Conservation (phyloP, 352 stramenopile species). For the Phytophthora cryptogea region DNA sequence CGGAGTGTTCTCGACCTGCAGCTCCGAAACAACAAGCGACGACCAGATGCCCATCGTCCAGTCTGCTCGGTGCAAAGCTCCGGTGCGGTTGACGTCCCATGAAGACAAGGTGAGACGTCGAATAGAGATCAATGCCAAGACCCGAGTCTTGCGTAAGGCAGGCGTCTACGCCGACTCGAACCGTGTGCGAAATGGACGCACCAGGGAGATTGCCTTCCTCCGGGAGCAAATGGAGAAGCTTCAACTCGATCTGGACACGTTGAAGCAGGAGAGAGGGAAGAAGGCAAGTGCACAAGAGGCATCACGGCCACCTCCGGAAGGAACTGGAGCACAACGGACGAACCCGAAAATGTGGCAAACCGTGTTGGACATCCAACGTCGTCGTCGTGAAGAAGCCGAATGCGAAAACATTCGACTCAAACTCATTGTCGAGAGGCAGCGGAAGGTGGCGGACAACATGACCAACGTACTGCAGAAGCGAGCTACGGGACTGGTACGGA, state of each 20-base stretch:
- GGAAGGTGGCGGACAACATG: constrained; percentile 16
- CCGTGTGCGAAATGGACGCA: constrained; percentile 21
- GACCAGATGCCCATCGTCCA: constrained; percentile 6
- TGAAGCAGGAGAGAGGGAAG: constrained; percentile 6
- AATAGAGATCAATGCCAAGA: constrained; percentile 23
- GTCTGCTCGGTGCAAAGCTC: constrained; percentile 23
- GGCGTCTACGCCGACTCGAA: constrained; percentile 32
- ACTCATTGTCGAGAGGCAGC: constrained; percentile 38
- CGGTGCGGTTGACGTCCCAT: constrained; percentile 6
- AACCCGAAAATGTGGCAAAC: constrained; percentile 23
- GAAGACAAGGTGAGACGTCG: constrained; percentile 13
- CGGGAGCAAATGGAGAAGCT: constrained; percentile 37
- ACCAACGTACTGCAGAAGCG: constrained; percentile 10
- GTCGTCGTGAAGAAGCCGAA: constrained; percentile 35
- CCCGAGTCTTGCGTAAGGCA: constrained; percentile 12
- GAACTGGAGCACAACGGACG: neutral
- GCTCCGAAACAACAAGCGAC: neutral
- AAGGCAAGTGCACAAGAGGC: neutral
- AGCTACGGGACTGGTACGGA: constrained; percentile 10
- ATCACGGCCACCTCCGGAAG: neutral
- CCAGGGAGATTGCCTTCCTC: constrained; percentile 37
- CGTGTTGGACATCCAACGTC: constrained; percentile 26
- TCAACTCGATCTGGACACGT: constrained; percentile 15
- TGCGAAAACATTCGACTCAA: constrained; percentile 46
- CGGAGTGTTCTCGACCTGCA: neutral